Percentiles rank a stretch among this genome's conserved stretches.
These are phyloP conservation scores for Onygenales sp. DNA, from an alignment of 2,329 filamentous ascomycete genomes.

Conservation along the genomic window DNA sequence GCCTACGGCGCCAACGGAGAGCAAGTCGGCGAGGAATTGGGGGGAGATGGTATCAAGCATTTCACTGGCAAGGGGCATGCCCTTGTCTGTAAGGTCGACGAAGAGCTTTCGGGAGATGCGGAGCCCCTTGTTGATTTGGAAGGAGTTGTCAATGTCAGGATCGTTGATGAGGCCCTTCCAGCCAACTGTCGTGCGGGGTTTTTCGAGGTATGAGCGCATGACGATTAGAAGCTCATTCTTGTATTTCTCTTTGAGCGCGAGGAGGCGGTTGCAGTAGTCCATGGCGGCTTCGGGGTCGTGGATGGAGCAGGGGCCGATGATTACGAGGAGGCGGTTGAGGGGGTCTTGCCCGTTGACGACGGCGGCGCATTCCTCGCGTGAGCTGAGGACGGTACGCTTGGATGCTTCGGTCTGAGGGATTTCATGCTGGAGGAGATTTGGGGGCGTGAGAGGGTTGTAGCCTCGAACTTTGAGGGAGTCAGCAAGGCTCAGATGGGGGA, in stretches of 20 bases:
- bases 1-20: conserved; percentile 86
- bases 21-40: conserved; percentile 86
- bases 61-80: conserved; percentile 94
- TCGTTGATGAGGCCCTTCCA: conserved; percentile 99
- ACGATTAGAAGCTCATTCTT: conserved; percentile 84
- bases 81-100: conserved; percentile 78
- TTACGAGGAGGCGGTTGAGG: conserved; percentile 56
- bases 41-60: conserved; percentile 98
- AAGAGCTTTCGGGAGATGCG: conserved; percentile 81
- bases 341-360: conserved; percentile 52
- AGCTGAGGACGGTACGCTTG: conserved; percentile 46
- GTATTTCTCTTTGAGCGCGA: conserved; percentile 78
- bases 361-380: conserved; percentile 50
- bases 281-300: conserved; percentile 87
- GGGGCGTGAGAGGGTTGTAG: conserved; percentile 86
- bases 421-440: conserved; percentile 90
- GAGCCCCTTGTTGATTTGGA: conserved; percentile 98
- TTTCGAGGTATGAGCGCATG: conserved; percentile 98
- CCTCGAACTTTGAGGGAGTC: conserved; percentile 54
- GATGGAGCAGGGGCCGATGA: conserved; percentile 93
- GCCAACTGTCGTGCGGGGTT: conserved; percentile 92
- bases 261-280: conserved; percentile 80
- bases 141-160: conserved; percentile 94
- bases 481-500: neutral
- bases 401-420: conserved; percentile 48